phyloP scores from a whole-genome alignment of 1,139 yeast genomes.

The Blastobotrys petasosporus region DNA sequence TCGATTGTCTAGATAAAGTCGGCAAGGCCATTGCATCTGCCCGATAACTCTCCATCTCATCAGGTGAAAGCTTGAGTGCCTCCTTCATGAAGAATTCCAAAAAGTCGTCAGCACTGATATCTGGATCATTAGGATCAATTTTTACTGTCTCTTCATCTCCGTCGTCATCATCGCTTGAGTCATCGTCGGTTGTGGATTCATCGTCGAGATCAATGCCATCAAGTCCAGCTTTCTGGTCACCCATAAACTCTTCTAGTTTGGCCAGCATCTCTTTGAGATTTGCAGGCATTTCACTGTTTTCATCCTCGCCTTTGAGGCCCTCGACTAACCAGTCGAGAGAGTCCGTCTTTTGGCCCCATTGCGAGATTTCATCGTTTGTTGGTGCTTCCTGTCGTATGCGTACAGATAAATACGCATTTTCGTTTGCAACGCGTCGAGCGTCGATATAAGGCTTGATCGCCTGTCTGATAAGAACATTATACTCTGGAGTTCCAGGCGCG shows the following conservation, averaged over 20 bases:
- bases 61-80: constrained; percentile 42
- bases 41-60: constrained; percentile 36
- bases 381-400: constrained; percentile 13
- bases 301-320: constrained; percentile 1
- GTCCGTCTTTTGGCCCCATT: constrained; percentile 23
- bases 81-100: constrained; percentile 52
- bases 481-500: constrained; percentile 14
- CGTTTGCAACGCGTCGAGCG: constrained; percentile 11
- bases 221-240: constrained; percentile 13
- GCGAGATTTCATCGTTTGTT: constrained; percentile 21
- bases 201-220: constrained; percentile 12
- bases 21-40: constrained; percentile 14
- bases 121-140: constrained; percentile 28
- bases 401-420: constrained; percentile 13
- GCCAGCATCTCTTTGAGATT: constrained; percentile 13
- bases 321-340: constrained; percentile 25
- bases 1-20: background rate
- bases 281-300: constrained; percentile 7
- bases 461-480: constrained; percentile 11
- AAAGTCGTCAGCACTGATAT: constrained; percentile 57
- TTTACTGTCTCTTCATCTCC: constrained; percentile 21
- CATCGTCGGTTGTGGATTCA: constrained; percentile 2
- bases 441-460: constrained; percentile 16
- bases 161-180: constrained; percentile 15
- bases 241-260: constrained; percentile 12